Evolutionary conservation across 768 basidiomycete species (phyloP).

Genomic region (Mycena galericulata): DNA sequence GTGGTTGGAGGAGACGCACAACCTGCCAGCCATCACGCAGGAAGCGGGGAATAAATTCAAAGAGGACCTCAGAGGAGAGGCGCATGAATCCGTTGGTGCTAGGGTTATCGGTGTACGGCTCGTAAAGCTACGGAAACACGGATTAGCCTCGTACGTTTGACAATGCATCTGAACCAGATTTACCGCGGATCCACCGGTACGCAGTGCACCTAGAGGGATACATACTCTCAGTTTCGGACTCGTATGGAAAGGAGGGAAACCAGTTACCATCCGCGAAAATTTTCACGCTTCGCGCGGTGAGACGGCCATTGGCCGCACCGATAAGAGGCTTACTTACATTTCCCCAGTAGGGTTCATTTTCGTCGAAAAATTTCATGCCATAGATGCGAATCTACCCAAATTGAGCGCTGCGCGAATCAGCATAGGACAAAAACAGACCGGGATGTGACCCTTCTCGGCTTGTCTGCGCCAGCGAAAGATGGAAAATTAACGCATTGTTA

Average conservation of each 20-base stretch:
- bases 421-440: slow-evolving; percentile 60
- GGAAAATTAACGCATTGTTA: neutral
- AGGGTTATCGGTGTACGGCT: slow-evolving; percentile 71
- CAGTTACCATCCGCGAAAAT: slow-evolving; percentile 81
- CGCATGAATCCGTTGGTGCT: slow-evolving; percentile 69
- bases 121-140: slow-evolving; percentile 53
- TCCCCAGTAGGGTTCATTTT: slow-evolving; percentile 74
- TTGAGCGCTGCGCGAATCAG: neutral
- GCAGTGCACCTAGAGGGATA: neutral
- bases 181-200: slow-evolving; percentile 20
- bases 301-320: slow-evolving; percentile 67
- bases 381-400: slow-evolving; percentile 66
- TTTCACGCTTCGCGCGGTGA: slow-evolving; percentile 78
- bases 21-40: slow-evolving; percentile 75
- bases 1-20: slow-evolving; percentile 50
- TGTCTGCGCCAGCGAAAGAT: slow-evolving; percentile 58
- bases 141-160: neutral
- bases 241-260: neutral
- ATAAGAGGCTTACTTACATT: slow-evolving; percentile 65
- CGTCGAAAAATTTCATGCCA: slow-evolving; percentile 68
- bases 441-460: slow-evolving; percentile 74
- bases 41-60: slow-evolving; percentile 60
- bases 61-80: slow-evolving; percentile 57
- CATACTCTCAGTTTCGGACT: no score
- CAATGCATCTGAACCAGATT: neutral